These are phyloP conservation scores for Hypoxylon sp. DNA, from an alignment of 2,329 filamentous ascomycete species.

Conservation along the genomic window DNA sequence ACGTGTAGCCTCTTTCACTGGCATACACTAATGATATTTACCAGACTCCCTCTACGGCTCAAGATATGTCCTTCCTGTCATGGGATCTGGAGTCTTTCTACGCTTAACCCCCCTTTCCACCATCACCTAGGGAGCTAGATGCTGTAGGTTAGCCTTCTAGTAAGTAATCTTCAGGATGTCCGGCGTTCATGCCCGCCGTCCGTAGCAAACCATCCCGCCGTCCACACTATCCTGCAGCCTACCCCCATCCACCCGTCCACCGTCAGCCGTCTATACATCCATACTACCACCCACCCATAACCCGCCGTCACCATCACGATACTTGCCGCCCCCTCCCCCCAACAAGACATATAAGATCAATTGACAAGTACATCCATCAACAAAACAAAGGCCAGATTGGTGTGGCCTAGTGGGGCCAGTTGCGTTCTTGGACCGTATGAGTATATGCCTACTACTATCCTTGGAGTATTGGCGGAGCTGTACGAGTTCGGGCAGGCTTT, in stretches of 20 bases:
- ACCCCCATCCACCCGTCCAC: background rate
- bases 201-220: background rate
- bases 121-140: background rate
- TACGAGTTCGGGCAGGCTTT: background rate
- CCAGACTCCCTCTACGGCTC: too few relatives aligned
- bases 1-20: background rate
- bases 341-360: background rate
- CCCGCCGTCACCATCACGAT: background rate
- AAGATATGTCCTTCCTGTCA: too few relatives aligned
- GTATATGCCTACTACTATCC: background rate
- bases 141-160: background rate
- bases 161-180: background rate
- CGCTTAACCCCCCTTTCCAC: background rate
- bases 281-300: background rate
- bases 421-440: background rate
- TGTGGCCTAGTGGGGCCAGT: conserved; percentile 2
- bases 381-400: conserved; percentile 5
- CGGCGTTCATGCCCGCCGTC: background rate
- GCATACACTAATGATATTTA: too few relatives aligned
- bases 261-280: background rate
- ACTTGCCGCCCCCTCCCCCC: background rate
- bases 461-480: background rate
- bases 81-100: background rate
- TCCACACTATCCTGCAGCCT: background rate
- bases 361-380: background rate